A percentile compares a stretch with the other conserved stretches of the same genome.
These are phyloP conservation scores for Erysimum pusillum DNA, from an alignment of 441 rosid genomes.

Conservation along the genomic window DNA sequence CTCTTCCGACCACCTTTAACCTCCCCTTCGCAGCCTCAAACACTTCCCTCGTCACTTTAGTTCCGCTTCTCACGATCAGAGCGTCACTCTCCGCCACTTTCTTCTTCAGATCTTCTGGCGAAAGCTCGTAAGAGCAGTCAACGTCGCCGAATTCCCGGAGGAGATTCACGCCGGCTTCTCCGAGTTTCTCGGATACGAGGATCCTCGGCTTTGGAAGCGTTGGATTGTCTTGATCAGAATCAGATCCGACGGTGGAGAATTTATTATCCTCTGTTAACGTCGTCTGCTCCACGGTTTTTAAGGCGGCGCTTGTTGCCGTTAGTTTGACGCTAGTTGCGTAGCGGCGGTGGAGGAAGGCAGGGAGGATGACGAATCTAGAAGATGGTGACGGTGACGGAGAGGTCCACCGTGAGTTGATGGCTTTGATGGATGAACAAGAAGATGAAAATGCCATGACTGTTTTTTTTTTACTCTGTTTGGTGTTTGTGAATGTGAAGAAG, in stretches of 20 bases:
- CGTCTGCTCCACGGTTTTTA: conserved; percentile 40
- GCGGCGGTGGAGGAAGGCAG: conserved; percentile 15
- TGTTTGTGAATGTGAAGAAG: conserved; percentile 32
- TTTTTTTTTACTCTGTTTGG: conserved; percentile 10
- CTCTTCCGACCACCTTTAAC: conserved; percentile 73
- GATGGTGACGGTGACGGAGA: conserved; percentile 33
- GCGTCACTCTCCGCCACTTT: conserved; percentile 64
- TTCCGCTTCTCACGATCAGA: conserved; percentile 77
- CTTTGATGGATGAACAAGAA: conserved; percentile 45
- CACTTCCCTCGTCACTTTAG: conserved; percentile 71
- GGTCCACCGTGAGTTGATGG: conserved; percentile 46
- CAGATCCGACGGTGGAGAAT: conserved; percentile 35
- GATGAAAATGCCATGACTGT: conserved; percentile 45
- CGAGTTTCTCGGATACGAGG: conserved; percentile 74
- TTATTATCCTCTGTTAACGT: conserved; percentile 31
- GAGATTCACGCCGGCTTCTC: conserved; percentile 62
- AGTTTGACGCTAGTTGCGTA: conserved; percentile 33
- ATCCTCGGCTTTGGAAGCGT: conserved; percentile 50
- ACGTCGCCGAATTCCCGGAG: conserved; percentile 58
- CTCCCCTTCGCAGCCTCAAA: conserved; percentile 66
- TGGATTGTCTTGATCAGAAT: conserved; percentile 28
- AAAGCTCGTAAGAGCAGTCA: conserved; percentile 65
- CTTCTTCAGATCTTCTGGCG: conserved; percentile 56
- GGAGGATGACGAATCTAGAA: conserved; percentile 29
- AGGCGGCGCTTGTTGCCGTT: conserved; percentile 41